Conservation (phyloP, 345 rosid genomes). For the Eucalyptus polyanthemos region DNA sequence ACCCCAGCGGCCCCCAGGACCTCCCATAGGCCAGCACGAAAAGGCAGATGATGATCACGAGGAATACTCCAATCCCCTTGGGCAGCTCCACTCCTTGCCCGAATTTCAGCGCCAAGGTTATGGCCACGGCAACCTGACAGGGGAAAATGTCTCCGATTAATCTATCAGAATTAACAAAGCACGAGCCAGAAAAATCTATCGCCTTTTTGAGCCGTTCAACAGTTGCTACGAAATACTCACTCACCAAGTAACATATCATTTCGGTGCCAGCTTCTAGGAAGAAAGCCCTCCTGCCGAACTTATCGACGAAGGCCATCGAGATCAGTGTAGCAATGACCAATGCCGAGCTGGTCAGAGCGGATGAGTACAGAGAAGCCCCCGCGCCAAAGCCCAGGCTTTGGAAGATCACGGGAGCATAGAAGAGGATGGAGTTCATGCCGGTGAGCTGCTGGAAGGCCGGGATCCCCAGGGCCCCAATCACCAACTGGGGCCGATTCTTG, state of each 20-base stretch:
- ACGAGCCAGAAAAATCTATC: not conserved
- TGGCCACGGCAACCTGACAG: constrained; percentile 36
- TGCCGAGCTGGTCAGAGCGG: constrained; percentile 44
- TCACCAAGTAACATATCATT: constrained; percentile 72
- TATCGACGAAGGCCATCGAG: constrained; percentile 65
- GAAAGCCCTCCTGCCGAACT: constrained; percentile 63
- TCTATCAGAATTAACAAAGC: not conserved
- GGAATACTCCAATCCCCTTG: constrained; percentile 22
- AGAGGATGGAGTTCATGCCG: constrained; percentile 76
- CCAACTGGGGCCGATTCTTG: constrained; percentile 60
- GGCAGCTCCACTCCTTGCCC: constrained; percentile 52
- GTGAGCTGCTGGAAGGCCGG: constrained; percentile 85
- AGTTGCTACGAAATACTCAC: not conserved
- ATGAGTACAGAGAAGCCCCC: constrained; percentile 45
- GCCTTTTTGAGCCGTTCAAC: not conserved
- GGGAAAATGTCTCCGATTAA: not conserved
- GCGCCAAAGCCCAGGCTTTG: constrained; percentile 84
- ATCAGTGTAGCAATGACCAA: constrained; percentile 45
- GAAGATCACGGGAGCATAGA: constrained; percentile 79
- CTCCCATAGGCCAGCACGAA: constrained; percentile 80
- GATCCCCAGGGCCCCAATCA: constrained; percentile 61
- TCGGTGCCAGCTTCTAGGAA: constrained; percentile 70
- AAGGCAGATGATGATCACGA: constrained; percentile 48
- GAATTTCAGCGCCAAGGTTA: constrained; percentile 51
- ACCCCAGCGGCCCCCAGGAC: constrained; percentile 97